Base-by-base conservation (phyloP, 768 basidiomycete genomes). In the Lyophyllum semitale region DNA sequence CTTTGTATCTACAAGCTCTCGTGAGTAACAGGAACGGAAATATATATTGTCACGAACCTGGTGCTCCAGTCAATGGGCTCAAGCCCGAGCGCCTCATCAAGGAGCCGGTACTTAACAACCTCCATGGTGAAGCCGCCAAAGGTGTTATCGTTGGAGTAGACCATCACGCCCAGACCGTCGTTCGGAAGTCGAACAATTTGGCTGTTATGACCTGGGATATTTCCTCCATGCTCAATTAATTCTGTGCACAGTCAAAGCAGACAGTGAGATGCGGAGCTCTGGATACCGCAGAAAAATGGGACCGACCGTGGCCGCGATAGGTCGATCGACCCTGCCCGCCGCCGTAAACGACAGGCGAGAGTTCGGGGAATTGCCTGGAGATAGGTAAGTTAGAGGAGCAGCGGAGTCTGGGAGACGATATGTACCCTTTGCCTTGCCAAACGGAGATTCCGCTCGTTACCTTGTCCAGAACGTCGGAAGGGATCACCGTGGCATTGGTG, bases 221-320 rank as follows among this genome's bases (percentile, higher is more conserved):
- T 48, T 9, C 66, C 64, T 4, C 59, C 59, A 42, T 68, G 65
- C 57, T 69, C 54, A 29, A 60, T 48, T 4, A 59, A 18, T 48
- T 57, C 58, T 58, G 45, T 20, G n/a, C n/a, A n/a, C n/a, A n/a
- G n/a, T n/a, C n/a, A n/a, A 18, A 3, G 38, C 1, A 26, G 4
- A 11, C 29, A 25, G n/a, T 17, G 15, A 25, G 38, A 62, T 25
- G 7, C 57, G 53, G 25, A 7, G 22, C n/a, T 37, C 40, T 26
- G 13, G n/a, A 30, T n/a, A 40, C 8, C 35, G 4, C 2, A 2
- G 25, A 25, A 30, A n/a, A 17, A 17, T 2, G 42, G 15, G 15
- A 29, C 56, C 1, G 37, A 70, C 68, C 61, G 46, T 70, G 65
- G 0, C 69, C 68, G 12, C 68, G 54, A 45, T 70, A 73, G 9